Conservation (phyloP, 495 filamentous ascomycete genomes). For the Niebla homalea region DNA sequence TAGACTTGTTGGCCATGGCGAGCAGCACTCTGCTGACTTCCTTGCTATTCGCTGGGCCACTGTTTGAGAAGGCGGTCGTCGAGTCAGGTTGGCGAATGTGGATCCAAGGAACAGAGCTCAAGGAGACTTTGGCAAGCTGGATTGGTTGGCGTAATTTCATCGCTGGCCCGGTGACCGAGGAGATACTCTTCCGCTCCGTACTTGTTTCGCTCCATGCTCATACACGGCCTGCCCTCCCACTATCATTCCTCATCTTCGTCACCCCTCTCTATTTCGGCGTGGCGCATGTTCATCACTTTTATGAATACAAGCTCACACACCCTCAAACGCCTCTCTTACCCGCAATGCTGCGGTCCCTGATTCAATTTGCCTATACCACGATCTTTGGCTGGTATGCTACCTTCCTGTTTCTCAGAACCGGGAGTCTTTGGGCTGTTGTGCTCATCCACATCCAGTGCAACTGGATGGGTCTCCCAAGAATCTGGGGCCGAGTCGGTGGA, state of each 20-base stretch:
- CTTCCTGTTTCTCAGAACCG: slow-evolving; percentile 81
- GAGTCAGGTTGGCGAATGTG: slow-evolving; percentile 59
- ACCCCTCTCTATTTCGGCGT: slow-evolving; percentile 88
- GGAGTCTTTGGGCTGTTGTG: slow-evolving; percentile 59
- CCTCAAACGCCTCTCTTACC: slow-evolving; percentile 48
- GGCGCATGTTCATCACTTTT: slow-evolving; percentile 89
- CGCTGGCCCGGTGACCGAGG: slow-evolving; percentile 77
- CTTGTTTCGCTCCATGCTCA: slow-evolving; percentile 71
- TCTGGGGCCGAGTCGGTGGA: slow-evolving; percentile 64
- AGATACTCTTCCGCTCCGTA: slow-evolving; percentile 79
- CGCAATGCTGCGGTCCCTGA: slow-evolving; percentile 52
- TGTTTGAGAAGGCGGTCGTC: slow-evolving; percentile 61
- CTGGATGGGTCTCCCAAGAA: slow-evolving; percentile 71
- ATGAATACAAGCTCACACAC: slow-evolving; percentile 78
- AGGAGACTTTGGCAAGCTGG: slow-evolving; percentile 42
- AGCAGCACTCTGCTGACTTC: slow-evolving; percentile 51
- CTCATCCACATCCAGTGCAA: slow-evolving; percentile 84
- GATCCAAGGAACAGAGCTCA: slow-evolving; percentile 31
- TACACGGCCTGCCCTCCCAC: slow-evolving; percentile 37
- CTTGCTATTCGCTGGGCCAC: slow-evolving; percentile 71
- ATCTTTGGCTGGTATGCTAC: slow-evolving; percentile 87
- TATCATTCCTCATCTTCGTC: slow-evolving; percentile 53
- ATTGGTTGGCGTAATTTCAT: slow-evolving; percentile 54
- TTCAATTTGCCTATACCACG: slow-evolving; percentile 88
- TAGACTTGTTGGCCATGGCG: slow-evolving; percentile 46